Evolutionary conservation across 257 asterid genomes (phyloP).

Genomic region (Solanum lycopersicoides): DNA sequence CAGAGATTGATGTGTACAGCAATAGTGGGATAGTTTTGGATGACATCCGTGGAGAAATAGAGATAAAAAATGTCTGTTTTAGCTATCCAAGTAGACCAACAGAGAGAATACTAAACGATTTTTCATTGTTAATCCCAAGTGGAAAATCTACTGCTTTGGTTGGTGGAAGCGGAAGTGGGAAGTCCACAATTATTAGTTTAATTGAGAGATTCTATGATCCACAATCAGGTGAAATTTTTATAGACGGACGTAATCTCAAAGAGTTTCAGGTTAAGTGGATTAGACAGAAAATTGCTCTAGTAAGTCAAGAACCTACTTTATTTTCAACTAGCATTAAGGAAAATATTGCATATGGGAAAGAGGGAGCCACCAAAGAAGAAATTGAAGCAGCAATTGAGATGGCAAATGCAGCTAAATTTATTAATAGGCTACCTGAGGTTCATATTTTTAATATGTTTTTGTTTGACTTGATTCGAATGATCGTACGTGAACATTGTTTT

Average conservation of each 20-base stretch:
- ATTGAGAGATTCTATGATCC: constrained; percentile 80
- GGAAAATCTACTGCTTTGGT: constrained; percentile 64
- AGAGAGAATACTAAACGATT: constrained; percentile 51
- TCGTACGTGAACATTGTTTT: not conserved
- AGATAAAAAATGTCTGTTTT: constrained; percentile 39
- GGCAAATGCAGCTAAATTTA: not conserved
- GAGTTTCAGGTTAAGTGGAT: constrained; percentile 24
- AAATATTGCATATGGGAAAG: not conserved
- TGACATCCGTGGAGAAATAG: constrained; percentile 53
- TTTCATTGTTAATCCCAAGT: constrained; percentile 38
- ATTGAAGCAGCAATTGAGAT: not conserved
- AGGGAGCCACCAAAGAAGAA: not conserved
- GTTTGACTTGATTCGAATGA: not conserved
- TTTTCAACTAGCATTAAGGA: not conserved
- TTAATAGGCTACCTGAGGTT: not conserved
- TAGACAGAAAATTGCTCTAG: not conserved
- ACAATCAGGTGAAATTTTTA: constrained; percentile 41
- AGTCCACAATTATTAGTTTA: constrained; percentile 62
- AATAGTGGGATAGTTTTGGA: constrained; percentile 30
- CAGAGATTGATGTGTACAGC: constrained; percentile 50
- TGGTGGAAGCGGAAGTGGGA: constrained; percentile 84
- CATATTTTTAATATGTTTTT: not conserved
- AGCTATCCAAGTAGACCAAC: constrained; percentile 61
- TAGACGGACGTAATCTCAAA: constrained; percentile 53
- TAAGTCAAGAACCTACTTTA: not conserved